Conservation (phyloP, 495 filamentous ascomycete species). For the Xylaria flabelliformis region DNA sequence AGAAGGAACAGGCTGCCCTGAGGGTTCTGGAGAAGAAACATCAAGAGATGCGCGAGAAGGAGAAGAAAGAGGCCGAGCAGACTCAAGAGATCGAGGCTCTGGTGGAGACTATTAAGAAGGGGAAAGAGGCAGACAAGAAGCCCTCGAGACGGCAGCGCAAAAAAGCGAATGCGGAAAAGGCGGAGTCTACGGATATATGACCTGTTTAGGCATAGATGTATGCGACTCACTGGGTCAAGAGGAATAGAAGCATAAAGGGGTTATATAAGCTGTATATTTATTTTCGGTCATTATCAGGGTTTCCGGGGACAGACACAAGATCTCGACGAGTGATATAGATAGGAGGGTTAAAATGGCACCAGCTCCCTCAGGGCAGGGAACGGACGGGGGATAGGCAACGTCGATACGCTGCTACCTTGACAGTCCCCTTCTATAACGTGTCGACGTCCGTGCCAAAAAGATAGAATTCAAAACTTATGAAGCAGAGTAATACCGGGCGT, state of each 20-base stretch:
- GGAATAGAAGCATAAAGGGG: background rate
- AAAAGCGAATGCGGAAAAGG: slow-evolving; percentile 35
- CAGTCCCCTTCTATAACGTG: background rate
- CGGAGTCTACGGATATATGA: slow-evolving; percentile 17
- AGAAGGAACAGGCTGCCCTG: slow-evolving; percentile 77
- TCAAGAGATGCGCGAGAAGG: slow-evolving; percentile 56
- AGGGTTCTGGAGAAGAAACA: slow-evolving; percentile 74
- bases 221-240: background rate
- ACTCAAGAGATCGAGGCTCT: slow-evolving; percentile 54
- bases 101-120: slow-evolving; percentile 48
- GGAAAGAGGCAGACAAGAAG: slow-evolving; percentile 44
- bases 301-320: too few relatives aligned
- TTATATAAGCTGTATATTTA: background rate
- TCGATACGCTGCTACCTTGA: background rate
- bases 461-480: background rate
- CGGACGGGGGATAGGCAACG: background rate
- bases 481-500: background rate
- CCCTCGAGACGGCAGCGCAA: slow-evolving; percentile 47
- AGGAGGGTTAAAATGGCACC: slow-evolving; percentile 13
- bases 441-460: background rate
- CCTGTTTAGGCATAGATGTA: background rate
- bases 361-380: background rate
- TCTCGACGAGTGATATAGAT: background rate
- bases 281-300: too few relatives aligned
- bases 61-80: slow-evolving; percentile 52